Base-by-base conservation (phyloP, 768 basidiomycete genomes). In the Collybia mongolica region DNA sequence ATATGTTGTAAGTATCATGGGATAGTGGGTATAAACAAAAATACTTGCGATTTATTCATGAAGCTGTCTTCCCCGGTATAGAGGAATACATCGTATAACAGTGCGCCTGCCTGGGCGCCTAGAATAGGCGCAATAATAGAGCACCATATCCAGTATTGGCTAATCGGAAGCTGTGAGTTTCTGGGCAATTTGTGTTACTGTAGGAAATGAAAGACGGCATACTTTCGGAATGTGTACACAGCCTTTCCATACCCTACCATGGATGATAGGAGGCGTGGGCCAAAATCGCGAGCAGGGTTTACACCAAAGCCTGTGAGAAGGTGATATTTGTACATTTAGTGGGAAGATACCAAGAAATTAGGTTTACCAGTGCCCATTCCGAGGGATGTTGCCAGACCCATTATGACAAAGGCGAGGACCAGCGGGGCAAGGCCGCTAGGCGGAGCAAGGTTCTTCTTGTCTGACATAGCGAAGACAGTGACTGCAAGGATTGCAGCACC, bases 81-180 rank as follows among this genome's bases (percentile, higher is more conserved):
- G 43, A 87, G 42, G 42, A 86, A 67, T 2, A 65, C 36, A 57
- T 88, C 87, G 53, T 88, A 88, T 37, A 79, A 50, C 47, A 81
- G 60, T 4, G 74, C 69, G 14, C 79, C 86, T 3, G 67, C 60
- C 46, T 80, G 72, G 37, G 74, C 83, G 18, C 87, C 84, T 20
- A 76, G 48, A 52, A 84, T 73, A 6, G 83, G 75, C 4, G 72
- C 86, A 35, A 85, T 64, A 18, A 85, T 51, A n/a, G 83, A 77
- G 53, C 79, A 80, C 85, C 84, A 88, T n/a, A 88, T 49, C 86
- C 84, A 88, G 60, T 86, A 88, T 55, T 88, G 84, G 54, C 73
- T 77, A 65, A 53, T 14, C 23, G 32, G 5, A 17, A 24, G 32
- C 19, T 15, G 38, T 19, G 6, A 24, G 9, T 19, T 17, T 5